These are phyloP conservation scores for Flueggea neowawraea DNA, from an alignment of 441 rosid genomes.

Conservation along the genomic window DNA sequence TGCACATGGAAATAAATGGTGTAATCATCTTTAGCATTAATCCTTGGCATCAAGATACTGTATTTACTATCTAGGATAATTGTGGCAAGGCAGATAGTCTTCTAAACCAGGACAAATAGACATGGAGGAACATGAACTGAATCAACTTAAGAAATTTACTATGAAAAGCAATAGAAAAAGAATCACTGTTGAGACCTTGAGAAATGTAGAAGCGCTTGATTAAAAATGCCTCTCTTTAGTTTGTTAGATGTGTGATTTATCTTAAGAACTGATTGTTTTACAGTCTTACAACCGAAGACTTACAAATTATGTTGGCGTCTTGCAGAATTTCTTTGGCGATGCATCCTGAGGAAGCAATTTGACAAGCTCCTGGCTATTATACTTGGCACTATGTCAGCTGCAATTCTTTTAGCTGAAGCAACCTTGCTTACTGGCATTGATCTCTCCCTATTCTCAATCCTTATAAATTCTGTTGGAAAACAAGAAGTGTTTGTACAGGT, in stretches of 20 bases:
- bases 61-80: too few relatives aligned
- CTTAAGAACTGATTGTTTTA: not conserved
- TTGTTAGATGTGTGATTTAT: not conserved
- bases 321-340: constrained; percentile 94
- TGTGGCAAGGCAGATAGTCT: too few relatives aligned
- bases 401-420: constrained; percentile 98
- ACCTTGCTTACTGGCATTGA: constrained; percentile 76
- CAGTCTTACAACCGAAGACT: constrained; percentile 8
- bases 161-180: too few relatives aligned
- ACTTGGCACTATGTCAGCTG: constrained; percentile 85
- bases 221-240: not conserved
- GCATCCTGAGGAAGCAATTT: constrained; percentile 66
- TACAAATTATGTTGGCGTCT: constrained; percentile 14
- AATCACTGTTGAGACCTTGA: too few relatives aligned
- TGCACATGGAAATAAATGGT: too few relatives aligned
- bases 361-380: constrained; percentile 66
- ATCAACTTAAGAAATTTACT: too few relatives aligned
- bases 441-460: constrained; percentile 91
- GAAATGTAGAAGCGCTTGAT: not conserved
- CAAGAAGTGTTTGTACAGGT: constrained; percentile 93
- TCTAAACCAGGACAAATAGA: too few relatives aligned
- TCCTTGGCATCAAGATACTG: too few relatives aligned
- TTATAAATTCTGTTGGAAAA: constrained; percentile 72
- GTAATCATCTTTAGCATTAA: too few relatives aligned
- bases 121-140: too few relatives aligned